phyloP scores from a whole-genome alignment of 768 basidiomycete species.

The Russula abietina region DNA sequence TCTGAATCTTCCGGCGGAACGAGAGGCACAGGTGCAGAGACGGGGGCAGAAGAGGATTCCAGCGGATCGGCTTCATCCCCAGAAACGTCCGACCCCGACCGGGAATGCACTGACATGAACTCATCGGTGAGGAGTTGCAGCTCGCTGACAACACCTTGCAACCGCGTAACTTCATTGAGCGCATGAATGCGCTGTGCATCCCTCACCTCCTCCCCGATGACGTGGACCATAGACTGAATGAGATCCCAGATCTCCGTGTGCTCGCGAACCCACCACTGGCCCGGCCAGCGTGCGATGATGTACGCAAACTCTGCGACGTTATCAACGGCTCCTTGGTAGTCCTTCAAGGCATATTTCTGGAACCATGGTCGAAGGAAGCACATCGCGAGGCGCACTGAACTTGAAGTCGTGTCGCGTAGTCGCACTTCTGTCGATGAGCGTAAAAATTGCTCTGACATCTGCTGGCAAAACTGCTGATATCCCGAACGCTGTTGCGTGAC shows the following conservation, averaged over 20 bases:
- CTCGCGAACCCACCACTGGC: constrained; percentile 60
- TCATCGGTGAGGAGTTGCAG: constrained; percentile 43
- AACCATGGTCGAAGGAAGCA: constrained; percentile 68
- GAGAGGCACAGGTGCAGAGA: constrained; percentile 21
- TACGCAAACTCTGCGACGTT: constrained; percentile 35
- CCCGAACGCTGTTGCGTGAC: constrained; percentile 52
- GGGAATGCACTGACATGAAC: constrained; percentile 31
- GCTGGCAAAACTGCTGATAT: constrained; percentile 66
- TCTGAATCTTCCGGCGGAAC: constrained; percentile 23
- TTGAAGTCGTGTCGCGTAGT: constrained; percentile 59
- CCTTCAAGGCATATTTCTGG: constrained; percentile 41
- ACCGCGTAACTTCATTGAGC: constrained; percentile 42
- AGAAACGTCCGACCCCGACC: constrained; percentile 26
- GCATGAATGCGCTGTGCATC: constrained; percentile 41
- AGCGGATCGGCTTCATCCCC: constrained; percentile 7
- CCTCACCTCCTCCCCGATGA: constrained; percentile 61
- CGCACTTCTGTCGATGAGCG: constrained; percentile 49
- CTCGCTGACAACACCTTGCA: constrained; percentile 46
- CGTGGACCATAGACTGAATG: constrained; percentile 50
- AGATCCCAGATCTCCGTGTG: constrained; percentile 57
- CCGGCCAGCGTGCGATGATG: constrained; percentile 49
- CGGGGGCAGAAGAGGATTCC: constrained; percentile 4
- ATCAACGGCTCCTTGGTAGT: constrained; percentile 36
- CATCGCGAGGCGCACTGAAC: constrained; percentile 61
- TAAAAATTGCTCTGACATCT: constrained; percentile 58